Percentiles rank a stretch among this genome's conserved stretches.
These are phyloP conservation scores for Myxozyma geophila DNA, from an alignment of 805 yeast species.

Conservation along the genomic window DNA sequence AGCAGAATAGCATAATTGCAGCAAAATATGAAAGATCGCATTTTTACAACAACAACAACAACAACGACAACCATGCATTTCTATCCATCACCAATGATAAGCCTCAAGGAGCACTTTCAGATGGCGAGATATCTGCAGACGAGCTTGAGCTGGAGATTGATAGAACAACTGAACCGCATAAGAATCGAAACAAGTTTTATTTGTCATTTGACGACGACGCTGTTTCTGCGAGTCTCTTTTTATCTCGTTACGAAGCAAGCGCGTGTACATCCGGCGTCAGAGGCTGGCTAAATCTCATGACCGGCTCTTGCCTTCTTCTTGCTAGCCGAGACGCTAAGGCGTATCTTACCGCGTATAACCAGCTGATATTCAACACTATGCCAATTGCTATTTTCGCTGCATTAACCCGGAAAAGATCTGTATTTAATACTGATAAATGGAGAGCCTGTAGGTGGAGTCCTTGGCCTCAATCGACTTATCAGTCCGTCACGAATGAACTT, in stretches of 20 bases:
- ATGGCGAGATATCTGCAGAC: too few relatives aligned
- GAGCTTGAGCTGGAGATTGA: too few relatives aligned
- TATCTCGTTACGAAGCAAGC: background rate
- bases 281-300: constrained; percentile 2
- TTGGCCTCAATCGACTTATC: background rate
- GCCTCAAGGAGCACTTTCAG: too few relatives aligned
- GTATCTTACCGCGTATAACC: background rate
- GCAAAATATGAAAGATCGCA: too few relatives aligned
- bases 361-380: background rate
- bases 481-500: background rate
- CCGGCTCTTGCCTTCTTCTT: constrained; percentile 3
- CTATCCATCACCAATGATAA: too few relatives aligned
- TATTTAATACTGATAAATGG: background rate
- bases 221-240: background rate
- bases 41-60: too few relatives aligned
- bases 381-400: background rate
- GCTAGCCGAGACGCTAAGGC: background rate
- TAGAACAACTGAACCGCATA: too few relatives aligned
- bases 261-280: background rate
- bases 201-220: background rate
- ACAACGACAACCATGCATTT: too few relatives aligned
- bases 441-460: background rate
- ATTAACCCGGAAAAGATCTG: background rate
- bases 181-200: background rate
- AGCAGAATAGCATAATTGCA: background rate